Base-by-base conservation (phyloP, 176 grass and related monocot species). In the Luzula sylvatica region DNA sequence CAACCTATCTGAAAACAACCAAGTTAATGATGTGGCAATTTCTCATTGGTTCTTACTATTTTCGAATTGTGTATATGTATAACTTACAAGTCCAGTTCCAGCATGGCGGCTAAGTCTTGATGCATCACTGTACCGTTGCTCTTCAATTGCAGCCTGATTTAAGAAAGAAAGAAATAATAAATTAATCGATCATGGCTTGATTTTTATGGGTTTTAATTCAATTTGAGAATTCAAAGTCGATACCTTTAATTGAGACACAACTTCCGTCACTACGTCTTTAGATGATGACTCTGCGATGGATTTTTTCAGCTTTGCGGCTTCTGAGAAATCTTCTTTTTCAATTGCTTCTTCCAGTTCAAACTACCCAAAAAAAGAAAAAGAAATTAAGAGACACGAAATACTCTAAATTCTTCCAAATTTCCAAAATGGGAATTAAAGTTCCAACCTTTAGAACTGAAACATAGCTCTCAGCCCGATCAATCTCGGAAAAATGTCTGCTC, bases 261-360 rank as follows among this genome's bases (percentile, higher is more conserved):
- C 90, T 61, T 79, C 65, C 14, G 84, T 74, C 14, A 89, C 74
- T 15, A 72, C 68, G 23, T 96, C 84, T 61, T 53, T 71, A 15
- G 70, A 73, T 28, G 67, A 59, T 26, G 71, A 53, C 70, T 86
- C 84, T 23, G 64, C 49, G 42, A 96, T 82, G 22, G 78, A 62
- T 5, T 26, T 66, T 70, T 96, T 89, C 64, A 89, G 71, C 20
- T 68, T 79, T 32, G 78, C 64, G 26, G 92, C 92, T 74, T 96
- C 81, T 0, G 48, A 29, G 56, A 96, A 90, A 73, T 96, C 92
- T 65, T 96, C 78, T 27, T 70, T 86, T 5, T 96, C 92, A 12
- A 96, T 74, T 23, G 92, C 92, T 74, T 96, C 92, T 77, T 96
- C 84, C 15, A 96, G 71, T 74, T 96, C 81, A 72, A 96, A 96